Conservation (phyloP, 306 rosid species). For the Quercus glauca region DNA sequence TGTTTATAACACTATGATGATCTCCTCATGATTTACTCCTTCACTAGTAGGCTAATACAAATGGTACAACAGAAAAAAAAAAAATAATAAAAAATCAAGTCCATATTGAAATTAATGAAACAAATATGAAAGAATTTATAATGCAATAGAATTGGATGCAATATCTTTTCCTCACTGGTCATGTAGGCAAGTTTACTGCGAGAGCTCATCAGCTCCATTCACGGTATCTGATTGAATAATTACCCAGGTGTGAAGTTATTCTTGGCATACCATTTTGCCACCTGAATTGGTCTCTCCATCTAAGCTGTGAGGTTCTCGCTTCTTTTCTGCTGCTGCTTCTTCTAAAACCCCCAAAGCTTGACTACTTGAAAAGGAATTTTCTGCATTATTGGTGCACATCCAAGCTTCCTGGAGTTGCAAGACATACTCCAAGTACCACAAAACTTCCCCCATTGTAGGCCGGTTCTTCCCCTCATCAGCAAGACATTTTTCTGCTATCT, state of each 20-base stretch:
- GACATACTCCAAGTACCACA: conserved; percentile 90
- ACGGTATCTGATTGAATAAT: conserved; percentile 24
- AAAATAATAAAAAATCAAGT: neutral
- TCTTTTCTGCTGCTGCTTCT: conserved; percentile 35
- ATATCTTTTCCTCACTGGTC: conserved; percentile 11
- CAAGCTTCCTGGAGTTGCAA: conserved; percentile 92
- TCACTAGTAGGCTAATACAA: neutral
- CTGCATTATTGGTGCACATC: conserved; percentile 40
- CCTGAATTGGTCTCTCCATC: conserved; percentile 32
- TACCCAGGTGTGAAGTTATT: conserved; percentile 24
- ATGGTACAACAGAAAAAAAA: neutral
- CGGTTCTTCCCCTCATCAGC: conserved; percentile 88
- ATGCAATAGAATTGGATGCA: conserved; percentile 16
- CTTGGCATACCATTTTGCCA: conserved; percentile 6
- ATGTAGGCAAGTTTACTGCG: neutral
- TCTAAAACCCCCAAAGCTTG: conserved; percentile 29
- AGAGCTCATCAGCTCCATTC: conserved; percentile 27
- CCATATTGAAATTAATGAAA: conserved; percentile 30
- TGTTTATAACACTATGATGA: conserved; percentile 1
- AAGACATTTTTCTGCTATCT: conserved; percentile 90
- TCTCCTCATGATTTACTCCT: neutral
- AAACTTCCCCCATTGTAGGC: conserved; percentile 92
- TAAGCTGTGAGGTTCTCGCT: conserved; percentile 21
- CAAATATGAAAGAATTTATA: conserved; percentile 56
- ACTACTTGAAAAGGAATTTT: conserved; percentile 46